Evolutionary conservation across 2,329 filamentous ascomycete species (phyloP), one percentile per base, ranked within the genome.

Genomic region (Ophiostoma quercus): DNA sequence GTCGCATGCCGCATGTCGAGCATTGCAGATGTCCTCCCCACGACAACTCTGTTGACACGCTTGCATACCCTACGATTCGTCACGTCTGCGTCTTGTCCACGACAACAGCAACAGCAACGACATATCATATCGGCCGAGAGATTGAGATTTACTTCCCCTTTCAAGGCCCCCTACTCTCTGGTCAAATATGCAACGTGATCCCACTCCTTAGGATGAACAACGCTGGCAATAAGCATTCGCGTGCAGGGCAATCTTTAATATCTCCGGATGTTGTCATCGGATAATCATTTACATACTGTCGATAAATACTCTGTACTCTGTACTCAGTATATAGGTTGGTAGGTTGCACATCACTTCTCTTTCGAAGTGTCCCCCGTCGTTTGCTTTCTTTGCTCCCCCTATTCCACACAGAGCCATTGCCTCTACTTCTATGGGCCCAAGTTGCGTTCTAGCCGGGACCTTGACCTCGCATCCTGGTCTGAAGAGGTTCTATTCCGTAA

Each of bases 371-470:
- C 11, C 11, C 11, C 51, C n/a, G 22, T 29, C 9, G n/a, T 57
- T 57, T 25, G 51, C 22, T 57, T 8, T 12, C 51, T 57, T 8
- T 57, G 8, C n/a, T 57, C 51, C 51, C 51, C 51, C 22, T 57
- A 29, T 57, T 57, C 34, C 34, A 34, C 3, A 34, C 1, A 34
- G 34, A 29, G 25, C 25, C 25, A 37, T 54, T 6, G 47, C 19
- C 47, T 54, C 47, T 57, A 12, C 51, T 57, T 25, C 51, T 57
- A 57, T 62, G 57, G 57, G 32, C 25, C 22, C 12, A 32, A 5
- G 57, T 62, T 62, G 57, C 25, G 12, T 34, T 62, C 25, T 62
- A 32, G 57, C 25, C 57, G 57, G 57, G 54, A 60, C 54, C 11
- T 60, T 60, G 9, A 62, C 11, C 12, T 32, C 2, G 57, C 25